These are phyloP conservation scores for Dichotomopilus funicola DNA, from an alignment of 2,329 filamentous ascomycete species.

Conservation along the genomic window DNA sequence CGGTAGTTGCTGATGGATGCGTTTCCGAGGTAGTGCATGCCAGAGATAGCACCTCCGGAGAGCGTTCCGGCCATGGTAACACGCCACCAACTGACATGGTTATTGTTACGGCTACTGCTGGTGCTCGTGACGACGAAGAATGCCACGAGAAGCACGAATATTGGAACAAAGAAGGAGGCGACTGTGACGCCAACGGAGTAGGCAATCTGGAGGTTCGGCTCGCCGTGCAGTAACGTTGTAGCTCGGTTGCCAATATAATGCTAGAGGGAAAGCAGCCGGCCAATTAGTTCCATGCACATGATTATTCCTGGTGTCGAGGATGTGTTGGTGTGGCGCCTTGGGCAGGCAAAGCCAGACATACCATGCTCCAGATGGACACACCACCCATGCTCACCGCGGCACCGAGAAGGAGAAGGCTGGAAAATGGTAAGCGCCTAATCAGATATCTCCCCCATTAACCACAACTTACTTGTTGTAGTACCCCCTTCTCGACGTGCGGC, in stretches of 20 bases:
- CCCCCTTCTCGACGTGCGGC: constrained; percentile 63
- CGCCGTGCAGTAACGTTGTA: constrained; percentile 61
- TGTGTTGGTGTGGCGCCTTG: background rate
- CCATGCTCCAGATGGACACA: constrained; percentile 68
- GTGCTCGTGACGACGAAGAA: constrained; percentile 63
- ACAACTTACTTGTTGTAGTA: constrained; percentile 57
- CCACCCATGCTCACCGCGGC: constrained; percentile 67
- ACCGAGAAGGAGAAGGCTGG: constrained; percentile 55
- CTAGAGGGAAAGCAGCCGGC: constrained; percentile 33
- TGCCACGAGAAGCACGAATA: constrained; percentile 64
- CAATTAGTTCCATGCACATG: no score
- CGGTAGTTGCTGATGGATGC: constrained; percentile 72
- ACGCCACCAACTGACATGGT: constrained; percentile 47
- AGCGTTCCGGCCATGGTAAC: constrained; percentile 59
- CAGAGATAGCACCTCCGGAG: constrained; percentile 68
- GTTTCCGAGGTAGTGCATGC: constrained; percentile 87
- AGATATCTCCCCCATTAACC: background rate
- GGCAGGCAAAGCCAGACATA: constrained; percentile 26
- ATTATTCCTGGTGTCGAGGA: no score
- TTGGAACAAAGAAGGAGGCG: constrained; percentile 73
- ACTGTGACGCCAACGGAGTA: constrained; percentile 68
- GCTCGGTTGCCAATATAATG: constrained; percentile 81
- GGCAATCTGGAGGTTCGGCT: constrained; percentile 58
- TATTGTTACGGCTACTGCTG: constrained; percentile 32
- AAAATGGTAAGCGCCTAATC: background rate